Base-by-base conservation (phyloP, 305 asterid species). In the Fraxinus sp. region DNA sequence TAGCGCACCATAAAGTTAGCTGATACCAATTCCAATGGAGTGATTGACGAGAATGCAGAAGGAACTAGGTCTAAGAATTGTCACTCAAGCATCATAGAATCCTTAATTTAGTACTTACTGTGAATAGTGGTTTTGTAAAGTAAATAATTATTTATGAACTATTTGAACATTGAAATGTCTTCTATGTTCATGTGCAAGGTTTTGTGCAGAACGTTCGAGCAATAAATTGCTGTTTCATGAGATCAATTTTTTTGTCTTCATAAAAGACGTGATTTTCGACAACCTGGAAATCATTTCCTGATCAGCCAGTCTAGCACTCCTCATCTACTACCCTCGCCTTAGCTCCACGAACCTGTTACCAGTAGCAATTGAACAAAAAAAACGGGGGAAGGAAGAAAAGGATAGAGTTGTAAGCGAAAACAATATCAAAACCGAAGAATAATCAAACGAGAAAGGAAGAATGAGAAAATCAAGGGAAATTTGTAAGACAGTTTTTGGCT, bases 1-100 rank as follows among this genome's bases (percentile, higher is more conserved):
- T 68, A 70, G 36, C 84, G 83, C 36, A 90, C 89, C 0, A 1
- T 89, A 52, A 83, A 77, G 77, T 22, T 35, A 28, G 94, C 90
- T 0, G 94, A 91, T 80, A 78, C 20, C 5, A 80, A 91, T 18
- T 44, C 70, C 70, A 82, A 85, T 39, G 90, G 93, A 52, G 76
- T 9, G 74, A 85, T 91, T n/a, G 93, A 88, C 18, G 91, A 89
- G 11, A 13, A 52, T 7, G 92, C 44, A 37, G 44, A 37, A 37
- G 44, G 44, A 37, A 37, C 44, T 37, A 37, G 44, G 9, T 37
- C 44, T 37, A 37, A 37, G 44, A 37, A 37, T 37, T 37, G 44
- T 37, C 10, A 37, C 9, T 37, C 44, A 7, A 37, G 8, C 5
- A 14, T 44, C 46, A 72, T 18, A 4, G 66, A n/a, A 57, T 57